phyloP scores from a whole-genome alignment of 306 rosid species.

The Quercus bicolor region DNA sequence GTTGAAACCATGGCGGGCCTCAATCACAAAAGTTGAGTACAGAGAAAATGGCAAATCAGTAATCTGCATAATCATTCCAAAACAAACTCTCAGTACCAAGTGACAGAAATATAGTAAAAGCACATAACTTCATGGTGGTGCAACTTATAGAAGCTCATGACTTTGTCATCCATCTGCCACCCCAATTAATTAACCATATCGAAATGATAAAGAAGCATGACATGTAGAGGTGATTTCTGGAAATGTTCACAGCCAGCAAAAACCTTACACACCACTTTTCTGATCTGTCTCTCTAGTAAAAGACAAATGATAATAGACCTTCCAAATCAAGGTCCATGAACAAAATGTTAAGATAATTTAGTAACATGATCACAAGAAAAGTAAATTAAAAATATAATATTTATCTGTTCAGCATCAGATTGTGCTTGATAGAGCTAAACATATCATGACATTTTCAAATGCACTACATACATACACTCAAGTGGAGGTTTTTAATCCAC shows the following conservation, averaged over 20 bases:
- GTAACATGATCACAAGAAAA: neutral
- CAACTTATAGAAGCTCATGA: neutral
- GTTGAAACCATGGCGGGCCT: constrained; percentile 91
- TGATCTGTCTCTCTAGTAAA: neutral
- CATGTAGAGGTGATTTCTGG: neutral
- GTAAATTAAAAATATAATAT: neutral
- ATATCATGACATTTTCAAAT: neutral
- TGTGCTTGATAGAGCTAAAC: neutral
- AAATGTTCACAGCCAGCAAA: neutral
- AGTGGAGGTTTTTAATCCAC: neutral
- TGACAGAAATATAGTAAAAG: neutral
- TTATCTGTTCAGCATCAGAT: neutral
- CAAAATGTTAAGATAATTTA: neutral
- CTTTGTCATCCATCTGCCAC: neutral
- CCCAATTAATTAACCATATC: neutral
- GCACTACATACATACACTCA: neutral
- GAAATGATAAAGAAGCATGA: neutral
- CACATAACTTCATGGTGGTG: neutral
- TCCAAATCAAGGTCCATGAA: neutral
- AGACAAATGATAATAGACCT: neutral
- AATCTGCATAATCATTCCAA: constrained; percentile 56
- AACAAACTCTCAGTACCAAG: constrained; percentile 13
- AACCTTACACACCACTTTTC: neutral
- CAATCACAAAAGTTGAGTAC: constrained; percentile 95
- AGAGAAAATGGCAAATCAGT: constrained; percentile 92